Evolutionary conservation across 495 filamentous ascomycete species (phyloP), one percentile per base, ranked within the genome.

Genomic region (Talaromyces proteolyticus): DNA sequence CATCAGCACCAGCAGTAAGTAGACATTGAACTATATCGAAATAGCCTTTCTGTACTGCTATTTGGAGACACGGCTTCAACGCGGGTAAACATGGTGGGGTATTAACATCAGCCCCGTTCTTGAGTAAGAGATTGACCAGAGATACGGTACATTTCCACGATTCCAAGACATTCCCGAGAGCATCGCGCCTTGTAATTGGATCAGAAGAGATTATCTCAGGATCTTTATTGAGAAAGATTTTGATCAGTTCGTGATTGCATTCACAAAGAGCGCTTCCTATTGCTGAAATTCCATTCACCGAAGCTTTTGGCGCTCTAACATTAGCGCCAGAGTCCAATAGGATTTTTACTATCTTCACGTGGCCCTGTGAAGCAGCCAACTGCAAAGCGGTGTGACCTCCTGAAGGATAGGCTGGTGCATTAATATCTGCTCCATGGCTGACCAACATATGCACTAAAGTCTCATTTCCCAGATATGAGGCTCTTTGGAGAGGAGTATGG

Each of bases 401-500:
- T 5, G 1, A 5, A 20, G n/a, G 5, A 12, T 42, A 43, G 19
- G 47, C 48, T 3, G 38, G 18, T 18, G 53, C 51, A 44, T 62
- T 55, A 8, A 54, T 24, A 29, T 62, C 42, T 44, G 48, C 51
- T n/a, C 53, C 45, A 42, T 54, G 20, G 17, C 48, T 20, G 22
- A 55, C 6, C 10, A 60, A 50, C 20, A 55, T 22, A 0, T 44
- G 1, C 11, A 55, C 26, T 6, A 57, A 42, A n/a, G 29, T 41
- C 5, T 40, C 36, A 34, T 54, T 49, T 20, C 52, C 53, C 22
- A 10, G 3, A 25, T 29, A 21, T 40, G 39, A 25, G 7, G 65
- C 67, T 21, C 59, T 63, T 49, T 67, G 61, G 22, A 70, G 36
- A 2, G 63, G 48, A 43, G 47, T 65, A 29, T 54, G 50, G 37